Evolutionary conservation across 257 asterid species (phyloP).

Genomic region (Gynochthodes officinalis): DNA sequence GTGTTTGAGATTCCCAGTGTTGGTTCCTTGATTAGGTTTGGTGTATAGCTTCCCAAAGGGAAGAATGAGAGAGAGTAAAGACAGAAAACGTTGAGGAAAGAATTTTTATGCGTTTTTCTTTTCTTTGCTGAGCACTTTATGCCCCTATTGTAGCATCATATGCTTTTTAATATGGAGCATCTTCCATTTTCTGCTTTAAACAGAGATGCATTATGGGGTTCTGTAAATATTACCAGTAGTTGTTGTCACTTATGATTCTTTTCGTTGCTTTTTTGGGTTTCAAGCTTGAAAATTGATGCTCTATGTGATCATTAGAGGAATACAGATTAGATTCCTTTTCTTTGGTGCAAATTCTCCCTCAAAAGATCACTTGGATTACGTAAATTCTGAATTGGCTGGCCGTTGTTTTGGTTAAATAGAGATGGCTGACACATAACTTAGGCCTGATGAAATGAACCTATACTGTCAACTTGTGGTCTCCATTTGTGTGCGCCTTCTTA

Average conservation of each 20-base stretch:
- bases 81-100: background rate
- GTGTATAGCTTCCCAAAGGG: constrained; percentile 23
- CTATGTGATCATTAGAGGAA: background rate
- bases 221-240: background rate
- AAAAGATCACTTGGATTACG: background rate
- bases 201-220: background rate
- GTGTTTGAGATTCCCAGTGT: background rate
- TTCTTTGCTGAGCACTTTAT: background rate
- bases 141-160: background rate
- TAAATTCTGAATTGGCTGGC: background rate
- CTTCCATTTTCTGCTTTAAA: background rate
- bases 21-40: constrained; percentile 1
- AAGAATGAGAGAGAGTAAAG: constrained; percentile 1
- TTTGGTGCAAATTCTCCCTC: background rate
- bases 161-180: constrained; percentile 6
- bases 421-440: background rate
- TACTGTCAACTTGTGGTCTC: background rate
- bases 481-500: background rate
- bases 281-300: background rate
- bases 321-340: background rate
- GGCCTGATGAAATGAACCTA: background rate
- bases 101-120: background rate
- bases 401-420: background rate
- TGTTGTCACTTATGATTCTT: background rate
- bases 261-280: background rate